Conservation (phyloP, 73 alveolate species). For the Paramecium pentaurelia region DNA sequence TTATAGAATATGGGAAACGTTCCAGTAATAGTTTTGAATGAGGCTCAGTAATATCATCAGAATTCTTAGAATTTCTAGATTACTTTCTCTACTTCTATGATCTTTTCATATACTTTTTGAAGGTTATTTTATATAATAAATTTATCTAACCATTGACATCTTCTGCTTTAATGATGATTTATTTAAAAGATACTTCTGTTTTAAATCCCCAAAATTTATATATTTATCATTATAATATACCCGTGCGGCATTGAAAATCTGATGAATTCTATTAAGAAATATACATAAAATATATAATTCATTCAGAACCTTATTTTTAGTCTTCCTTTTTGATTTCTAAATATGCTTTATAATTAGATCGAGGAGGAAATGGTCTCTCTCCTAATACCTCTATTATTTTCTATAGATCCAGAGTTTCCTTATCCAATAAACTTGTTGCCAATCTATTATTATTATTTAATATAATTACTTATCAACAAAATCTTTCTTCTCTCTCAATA, state of each 20-base stretch:
- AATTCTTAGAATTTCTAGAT: neutral
- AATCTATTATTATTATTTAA: conserved; percentile 49
- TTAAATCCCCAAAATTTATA: conserved; percentile 5
- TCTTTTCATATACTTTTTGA: neutral
- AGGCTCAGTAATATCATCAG: conserved; percentile 6
- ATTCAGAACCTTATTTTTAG: neutral
- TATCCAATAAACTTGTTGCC: conserved; percentile 67
- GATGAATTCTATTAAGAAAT: neutral
- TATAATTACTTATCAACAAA: conserved; percentile 64
- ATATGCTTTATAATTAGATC: conserved; percentile 71
- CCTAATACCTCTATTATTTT: conserved; percentile 76
- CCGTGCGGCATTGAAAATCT: neutral
- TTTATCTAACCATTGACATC: neutral
- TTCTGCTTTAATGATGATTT: neutral
- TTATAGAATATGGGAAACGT: conserved; percentile 1
- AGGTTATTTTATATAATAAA: neutral
- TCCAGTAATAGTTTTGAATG: neutral
- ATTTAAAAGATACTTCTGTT: conserved; percentile 1
- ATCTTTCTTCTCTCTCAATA: conserved; percentile 38
- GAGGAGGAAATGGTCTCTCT: conserved; percentile 79
- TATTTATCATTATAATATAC: neutral
- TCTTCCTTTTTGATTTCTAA: conserved; percentile 64
- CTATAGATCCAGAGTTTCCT: conserved; percentile 77
- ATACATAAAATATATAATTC: conserved; percentile 23
- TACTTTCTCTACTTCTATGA: neutral